Evolutionary conservation across 1,139 yeast species (phyloP), one percentile per base, ranked within the genome.

Genomic region (Lodderomyces parapsilosis): DNA sequence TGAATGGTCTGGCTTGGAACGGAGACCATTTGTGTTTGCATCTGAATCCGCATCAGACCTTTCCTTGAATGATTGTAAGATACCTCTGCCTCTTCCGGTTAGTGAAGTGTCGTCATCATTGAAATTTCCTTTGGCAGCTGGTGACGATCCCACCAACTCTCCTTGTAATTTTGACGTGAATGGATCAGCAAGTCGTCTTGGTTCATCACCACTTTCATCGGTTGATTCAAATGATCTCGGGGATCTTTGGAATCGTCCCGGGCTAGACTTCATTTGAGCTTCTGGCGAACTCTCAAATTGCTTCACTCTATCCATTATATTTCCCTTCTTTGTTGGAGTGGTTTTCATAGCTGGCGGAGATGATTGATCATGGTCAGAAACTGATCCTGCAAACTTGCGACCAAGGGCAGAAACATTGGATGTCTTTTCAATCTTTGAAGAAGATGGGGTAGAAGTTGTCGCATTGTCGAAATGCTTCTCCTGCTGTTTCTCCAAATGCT

Each of bases 251-350:
- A 33, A 22, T 6, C 25, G 9, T 20, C n/a, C 41, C 34, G 40
- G 47, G 48, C 49, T 19, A 7, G 32, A 25, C 9, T 8, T 20
- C 4, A 14, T 15, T 15, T 30, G 36, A 11, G 30, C 33, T 13
- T 22, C 43, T 22, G 43, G 43, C 10, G 70, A 61, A 42, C 60
- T 59, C 48, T 71, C 76, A 49, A 68, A 71, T 42, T 68, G 67
- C 46, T 59, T 67, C 7, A 71, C 71, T 48, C 64, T 65, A 44
- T 71, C 76, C 43, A 69, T 57, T 13, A 71, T 66, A 44, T 58
- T 60, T 23, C 41, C 41, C 10, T 39, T 37, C 34, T 36, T 46
- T 3, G 39, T 23, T 10, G 46, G 47, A 6, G 43, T 36, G 11
- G 41, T 27, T 34, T 31, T 43, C 19, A 35, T 23, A 13, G 50